Base-by-base conservation (phyloP, 495 filamentous ascomycete species). In the Penicillium bialowiezense region DNA sequence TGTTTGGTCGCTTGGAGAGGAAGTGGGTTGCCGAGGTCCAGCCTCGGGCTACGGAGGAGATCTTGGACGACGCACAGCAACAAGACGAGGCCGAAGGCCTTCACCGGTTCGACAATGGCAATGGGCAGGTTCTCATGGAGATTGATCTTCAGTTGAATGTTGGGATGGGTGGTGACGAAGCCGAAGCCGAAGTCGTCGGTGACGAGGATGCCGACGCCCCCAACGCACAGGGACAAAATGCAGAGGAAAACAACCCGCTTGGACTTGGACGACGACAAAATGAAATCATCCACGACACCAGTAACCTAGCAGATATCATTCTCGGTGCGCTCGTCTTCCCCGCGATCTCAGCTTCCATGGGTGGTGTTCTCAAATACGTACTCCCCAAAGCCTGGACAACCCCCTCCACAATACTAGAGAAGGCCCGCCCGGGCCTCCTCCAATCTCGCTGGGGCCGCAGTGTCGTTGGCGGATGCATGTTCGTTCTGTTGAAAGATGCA, bases 361-460 rank as follows among this genome's bases (percentile, higher is more conserved):
- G 89, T 44, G 83, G 86, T 43, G 56, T 89, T 1, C 65, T 95
- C 47, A 81, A 84, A 46, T 59, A 74, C 28, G 53, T 74, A 2
- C 73, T 88, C 2, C 89, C 89, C 0, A 68, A 66, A 39, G 69
- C 83, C 4, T 89, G 85, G 81, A 82, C 80, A 5, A 73, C 74
- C 0, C 67, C 73, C 1, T 74, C 55, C 13, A 68, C 69, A 6
- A 42, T 59, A 14, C 54, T 71, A 15, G 68, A 72, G 36, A 56
- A 68, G 8, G 62, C 62, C 12, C 69, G 67, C 12, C 67, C 76
- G 7, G 84, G 89, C 1, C 70, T 92, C 17, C 69, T 95, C 21
- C 88, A 91, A 59, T 73, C 78, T 35, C 75, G 78, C 19, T 93
- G 89, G 85, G 89, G 88, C 7, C 77, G 89, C 41, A 93, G 86